These are phyloP conservation scores for Ligustrum vulgare DNA, from an alignment of 257 asterid genomes.

Conservation along the genomic window DNA sequence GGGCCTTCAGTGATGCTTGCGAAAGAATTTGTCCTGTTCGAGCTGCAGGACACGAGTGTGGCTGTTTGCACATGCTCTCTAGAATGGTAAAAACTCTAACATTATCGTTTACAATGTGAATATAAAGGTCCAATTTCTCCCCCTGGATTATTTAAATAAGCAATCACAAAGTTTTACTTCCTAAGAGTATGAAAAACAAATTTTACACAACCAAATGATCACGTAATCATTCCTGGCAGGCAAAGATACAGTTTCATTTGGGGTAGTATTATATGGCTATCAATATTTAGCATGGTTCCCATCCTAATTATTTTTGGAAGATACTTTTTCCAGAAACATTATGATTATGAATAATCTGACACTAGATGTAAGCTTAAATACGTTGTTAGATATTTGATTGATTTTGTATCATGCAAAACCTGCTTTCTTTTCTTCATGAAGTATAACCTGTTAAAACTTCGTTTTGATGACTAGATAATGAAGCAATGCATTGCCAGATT, in stretches of 20 bases:
- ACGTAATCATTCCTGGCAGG: not conserved
- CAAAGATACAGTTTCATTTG: not conserved
- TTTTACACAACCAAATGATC: not conserved
- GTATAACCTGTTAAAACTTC: not conserved
- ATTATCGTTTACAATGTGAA: constrained; percentile 1
- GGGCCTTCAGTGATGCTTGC: constrained; percentile 81
- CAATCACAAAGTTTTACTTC: not conserved
- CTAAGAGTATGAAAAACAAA: not conserved
- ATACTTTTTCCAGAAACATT: too few relatives aligned
- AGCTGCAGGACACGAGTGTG: constrained; percentile 82
- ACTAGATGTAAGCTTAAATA: not conserved
- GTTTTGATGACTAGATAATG: constrained; percentile 4
- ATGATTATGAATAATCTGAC: not conserved
- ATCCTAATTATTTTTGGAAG: not conserved
- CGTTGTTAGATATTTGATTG: not conserved
- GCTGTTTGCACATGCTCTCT: constrained; percentile 74
- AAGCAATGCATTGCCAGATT: constrained; percentile 16
- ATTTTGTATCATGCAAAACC: not conserved
- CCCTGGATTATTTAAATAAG: constrained; percentile 2
- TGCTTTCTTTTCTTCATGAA: constrained; percentile 8
- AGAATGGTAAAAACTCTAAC: constrained; percentile 55
- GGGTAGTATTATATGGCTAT: not conserved
- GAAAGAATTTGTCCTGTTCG: constrained; percentile 88
- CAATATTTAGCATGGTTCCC: not conserved
- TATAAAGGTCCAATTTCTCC: not conserved